Base-by-base conservation (phyloP, 2,329 filamentous ascomycete genomes). In the Colletotrichum aenigma region DNA sequence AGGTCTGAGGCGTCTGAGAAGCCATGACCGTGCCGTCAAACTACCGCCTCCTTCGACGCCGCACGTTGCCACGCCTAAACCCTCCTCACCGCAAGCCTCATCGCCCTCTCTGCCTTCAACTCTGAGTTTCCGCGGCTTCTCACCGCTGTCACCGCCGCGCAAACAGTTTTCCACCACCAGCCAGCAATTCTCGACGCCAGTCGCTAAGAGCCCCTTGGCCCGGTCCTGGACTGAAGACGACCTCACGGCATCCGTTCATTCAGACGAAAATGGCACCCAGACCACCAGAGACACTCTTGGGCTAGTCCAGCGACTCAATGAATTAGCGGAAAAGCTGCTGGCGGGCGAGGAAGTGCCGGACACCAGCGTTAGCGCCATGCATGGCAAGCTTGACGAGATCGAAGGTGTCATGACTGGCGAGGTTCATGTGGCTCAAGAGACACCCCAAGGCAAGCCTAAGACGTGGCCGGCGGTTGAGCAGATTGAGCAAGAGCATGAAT, bases 201-300 rank as follows among this genome's bases (percentile, higher is more conserved):
- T 75, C 30, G 71, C 66, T 28, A 65, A 69, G 68, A 77, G 71
- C 73, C 75, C 74, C 8, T 30, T 80, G 80, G 58, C 58, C 52
- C 38, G 68, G 9, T 75, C 72, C 18, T 71, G 67, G 66, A 74
- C 73, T 32, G 79, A 78, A 24, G 78, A 77, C 18, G 78, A 80
- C 13, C 76, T 75, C 43, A 79, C 15, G 60, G 62, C 66, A 55
- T 76, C 74, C 15, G 60, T 65, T 38, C 77, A 58, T 56, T 74
- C 62, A 43, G 77, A 68, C 56, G 77, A 71, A 34, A 74, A 58
- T 70, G 77, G 64, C 18, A 68, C 52, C 61, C 76, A 26, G 71
- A 76, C 48, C 55, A 71, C 71, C 80, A 85, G 84, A 71, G 85
- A 89, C 76, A 85, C 87, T 28, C 85, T 91, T 69, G 85, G 65